phyloP scores from a whole-genome alignment of 2,329 filamentous ascomycete species.

The Trichoderma brevicompactum region DNA sequence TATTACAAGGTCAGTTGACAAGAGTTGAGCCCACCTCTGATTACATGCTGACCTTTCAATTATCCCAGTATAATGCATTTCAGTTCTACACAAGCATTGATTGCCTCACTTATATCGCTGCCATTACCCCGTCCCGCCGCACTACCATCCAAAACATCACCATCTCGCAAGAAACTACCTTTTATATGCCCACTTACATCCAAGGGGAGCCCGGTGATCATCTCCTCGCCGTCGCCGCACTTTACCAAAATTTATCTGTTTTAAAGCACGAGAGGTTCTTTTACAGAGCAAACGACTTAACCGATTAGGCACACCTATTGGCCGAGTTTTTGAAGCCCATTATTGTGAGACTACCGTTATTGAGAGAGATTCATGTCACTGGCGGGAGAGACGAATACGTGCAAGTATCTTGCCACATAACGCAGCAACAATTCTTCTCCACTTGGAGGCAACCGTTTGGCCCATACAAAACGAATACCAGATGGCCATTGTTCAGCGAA shows the following conservation, averaged over 20 bases:
- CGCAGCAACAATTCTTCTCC: neutral
- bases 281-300: neutral
- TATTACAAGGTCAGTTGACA: conserved; percentile 5
- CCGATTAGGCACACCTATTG: neutral
- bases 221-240: neutral
- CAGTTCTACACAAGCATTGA: neutral
- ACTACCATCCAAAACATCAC: neutral
- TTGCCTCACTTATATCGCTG: neutral
- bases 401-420: neutral
- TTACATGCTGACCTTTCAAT: neutral
- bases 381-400: neutral
- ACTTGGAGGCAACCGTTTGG: neutral
- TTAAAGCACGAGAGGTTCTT: neutral
- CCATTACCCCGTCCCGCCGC: neutral
- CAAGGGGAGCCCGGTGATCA: neutral
- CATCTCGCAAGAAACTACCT: neutral
- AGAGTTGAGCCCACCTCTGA: too few species aligned
- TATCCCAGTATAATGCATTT: neutral
- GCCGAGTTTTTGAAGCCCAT: neutral
- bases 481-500: neutral
- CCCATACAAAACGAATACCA: neutral
- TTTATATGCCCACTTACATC: neutral
- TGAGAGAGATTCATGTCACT: neutral
- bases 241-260: neutral
- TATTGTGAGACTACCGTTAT: neutral